phyloP scores from a whole-genome alignment of 1,284 basidiomycete species.

The Boletus semigastroideus region DNA sequence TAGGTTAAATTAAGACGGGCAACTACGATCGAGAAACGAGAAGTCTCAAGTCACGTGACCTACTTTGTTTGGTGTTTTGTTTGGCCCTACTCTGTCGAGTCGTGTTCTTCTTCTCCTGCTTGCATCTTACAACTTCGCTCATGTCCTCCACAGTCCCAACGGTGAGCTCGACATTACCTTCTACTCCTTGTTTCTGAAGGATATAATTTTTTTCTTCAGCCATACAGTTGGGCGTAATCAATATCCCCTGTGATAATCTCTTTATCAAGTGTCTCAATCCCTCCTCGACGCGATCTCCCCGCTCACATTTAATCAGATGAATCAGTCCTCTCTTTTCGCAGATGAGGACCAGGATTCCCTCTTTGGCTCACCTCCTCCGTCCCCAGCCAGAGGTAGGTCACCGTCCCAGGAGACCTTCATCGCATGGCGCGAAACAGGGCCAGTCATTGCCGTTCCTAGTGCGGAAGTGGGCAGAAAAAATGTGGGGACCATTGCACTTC shows the following conservation, averaged over 20 bases:
- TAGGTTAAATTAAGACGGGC: background rate
- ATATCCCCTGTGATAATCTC: conserved; percentile 6
- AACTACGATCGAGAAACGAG: too few species aligned
- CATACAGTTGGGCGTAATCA: background rate
- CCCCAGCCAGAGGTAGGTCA: conserved; percentile 74
- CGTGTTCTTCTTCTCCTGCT: background rate
- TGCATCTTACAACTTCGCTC: background rate
- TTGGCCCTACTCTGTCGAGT: conserved; percentile 8
- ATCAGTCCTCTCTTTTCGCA: conserved; percentile 4
- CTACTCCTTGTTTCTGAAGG: background rate
- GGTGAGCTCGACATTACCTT: conserved; percentile 11
- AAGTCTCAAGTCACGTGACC: too few species aligned
- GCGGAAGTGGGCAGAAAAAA: conserved; percentile 56
- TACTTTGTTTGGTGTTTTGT: conserved; percentile 10
- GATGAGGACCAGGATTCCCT: conserved; percentile 65
- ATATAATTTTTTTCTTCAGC: background rate
- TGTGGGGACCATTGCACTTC: conserved; percentile 94
- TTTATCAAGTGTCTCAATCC: conserved; percentile 18
- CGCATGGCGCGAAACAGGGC: conserved; percentile 2
- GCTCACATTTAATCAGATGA: conserved; percentile 27
- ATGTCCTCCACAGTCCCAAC: background rate
- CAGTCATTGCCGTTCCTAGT: conserved; percentile 17
- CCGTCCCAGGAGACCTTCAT: conserved; percentile 57
- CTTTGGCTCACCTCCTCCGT: conserved; percentile 77
- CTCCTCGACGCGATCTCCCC: conserved; percentile 8